phyloP scores from a whole-genome alignment of 768 basidiomycete species.

The Mycena rebaudengoi region DNA sequence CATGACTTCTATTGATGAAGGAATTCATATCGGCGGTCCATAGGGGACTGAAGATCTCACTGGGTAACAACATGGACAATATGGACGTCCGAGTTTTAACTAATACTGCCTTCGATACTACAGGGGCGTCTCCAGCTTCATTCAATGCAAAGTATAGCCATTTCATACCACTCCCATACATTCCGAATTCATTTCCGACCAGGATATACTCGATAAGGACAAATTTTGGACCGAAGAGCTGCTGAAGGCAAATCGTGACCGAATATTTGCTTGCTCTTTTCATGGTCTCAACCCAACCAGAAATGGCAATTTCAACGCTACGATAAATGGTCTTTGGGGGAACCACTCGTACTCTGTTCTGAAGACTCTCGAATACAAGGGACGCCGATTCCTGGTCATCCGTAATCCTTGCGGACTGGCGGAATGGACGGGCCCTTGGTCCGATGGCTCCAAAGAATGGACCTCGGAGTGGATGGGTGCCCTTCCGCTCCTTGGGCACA shows the following conservation, averaged over 20 bases:
- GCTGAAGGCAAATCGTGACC: slow-evolving; percentile 35
- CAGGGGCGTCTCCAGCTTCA: slow-evolving; percentile 25
- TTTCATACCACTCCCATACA: background rate
- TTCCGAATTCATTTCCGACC: background rate
- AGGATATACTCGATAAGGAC: slow-evolving; percentile 42
- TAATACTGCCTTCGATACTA: background rate
- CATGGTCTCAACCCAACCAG: slow-evolving; percentile 18
- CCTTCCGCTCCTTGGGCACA: slow-evolving; percentile 33
- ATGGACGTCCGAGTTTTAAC: background rate
- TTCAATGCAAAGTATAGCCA: slow-evolving; percentile 21
- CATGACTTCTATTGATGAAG: background rate
- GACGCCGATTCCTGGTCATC: slow-evolving; percentile 40
- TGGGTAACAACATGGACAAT: slow-evolving; percentile 6
- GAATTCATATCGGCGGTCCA: background rate
- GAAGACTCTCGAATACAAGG: slow-evolving; percentile 36
- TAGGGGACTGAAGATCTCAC: slow-evolving; percentile 24
- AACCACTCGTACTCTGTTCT: slow-evolving; percentile 43
- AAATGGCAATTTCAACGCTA: slow-evolving; percentile 22
- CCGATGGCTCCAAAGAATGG: slow-evolving; percentile 42
- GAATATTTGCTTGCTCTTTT: slow-evolving; percentile 39
- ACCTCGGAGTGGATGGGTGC: slow-evolving; percentile 37
- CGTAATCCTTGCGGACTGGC: slow-evolving; percentile 42
- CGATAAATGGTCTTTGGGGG: slow-evolving; percentile 16
- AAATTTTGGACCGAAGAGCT: slow-evolving; percentile 42
- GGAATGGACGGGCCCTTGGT: slow-evolving; percentile 41